Percentiles rank a stretch among this genome's conserved stretches.
Evolutionary conservation across 257 asterid genomes (phyloP).

Genomic region (Haberlea rhodopensis): DNA sequence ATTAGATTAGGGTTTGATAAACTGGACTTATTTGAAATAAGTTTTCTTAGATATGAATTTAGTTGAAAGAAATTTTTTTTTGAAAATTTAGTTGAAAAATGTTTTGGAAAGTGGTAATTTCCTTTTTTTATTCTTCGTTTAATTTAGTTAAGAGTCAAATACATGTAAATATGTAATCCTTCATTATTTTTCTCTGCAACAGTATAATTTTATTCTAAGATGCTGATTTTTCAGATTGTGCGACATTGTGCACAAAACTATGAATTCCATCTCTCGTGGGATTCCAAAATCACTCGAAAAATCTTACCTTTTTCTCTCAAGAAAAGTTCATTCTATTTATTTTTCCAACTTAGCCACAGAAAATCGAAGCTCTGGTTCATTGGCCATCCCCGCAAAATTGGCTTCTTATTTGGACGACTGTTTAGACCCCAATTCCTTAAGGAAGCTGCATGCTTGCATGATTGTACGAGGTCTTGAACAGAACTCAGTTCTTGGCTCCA

Average conservation of each 20-base stretch:
- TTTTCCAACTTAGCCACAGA: conserved; percentile 9
- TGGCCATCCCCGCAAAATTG: conserved; percentile 21
- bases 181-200: too few species aligned
- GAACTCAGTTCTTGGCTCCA: conserved; percentile 33
- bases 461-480: conserved; percentile 37
- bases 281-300: conserved; percentile 19
- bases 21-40: too few species aligned
- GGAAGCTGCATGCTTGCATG: conserved; percentile 45
- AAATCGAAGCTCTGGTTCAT: conserved; percentile 7
- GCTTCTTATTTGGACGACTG: conserved; percentile 39
- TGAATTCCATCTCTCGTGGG: conserved; percentile 29
- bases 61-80: too few species aligned
- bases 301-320: conserved; percentile 1
- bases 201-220: neutral
- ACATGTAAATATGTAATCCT: too few species aligned
- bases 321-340: conserved; percentile 8
- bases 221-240: neutral
- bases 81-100: too few species aligned
- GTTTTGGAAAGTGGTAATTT: too few species aligned
- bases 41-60: too few species aligned
- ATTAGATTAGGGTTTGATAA: too few species aligned
- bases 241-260: conserved; percentile 10
- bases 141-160: too few species aligned
- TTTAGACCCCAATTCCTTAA: conserved; percentile 27
- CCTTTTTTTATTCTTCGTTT: too few species aligned